Percentiles rank a stretch among this genome's conserved stretches.
These are phyloP conservation scores for Aspergillus neotritici DNA, from an alignment of 2,329 filamentous ascomycete genomes.

Conservation along the genomic window DNA sequence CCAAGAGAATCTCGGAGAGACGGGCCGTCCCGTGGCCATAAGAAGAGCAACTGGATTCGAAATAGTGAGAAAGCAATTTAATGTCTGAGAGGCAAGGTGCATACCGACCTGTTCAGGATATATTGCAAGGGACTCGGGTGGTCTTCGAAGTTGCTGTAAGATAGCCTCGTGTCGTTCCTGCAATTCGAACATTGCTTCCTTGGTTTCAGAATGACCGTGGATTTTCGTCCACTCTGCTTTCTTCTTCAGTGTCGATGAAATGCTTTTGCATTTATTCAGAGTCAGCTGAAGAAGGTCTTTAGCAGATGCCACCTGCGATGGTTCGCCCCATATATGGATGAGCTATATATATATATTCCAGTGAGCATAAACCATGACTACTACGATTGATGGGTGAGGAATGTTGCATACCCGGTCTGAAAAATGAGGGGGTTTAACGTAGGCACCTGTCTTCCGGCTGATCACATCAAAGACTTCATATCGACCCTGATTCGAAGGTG, in stretches of 20 bases:
- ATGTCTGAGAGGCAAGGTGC: not conserved
- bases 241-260: conserved; percentile 12
- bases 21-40: conserved; percentile 44
- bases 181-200: conserved; percentile 20
- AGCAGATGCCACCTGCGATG: conserved; percentile 19
- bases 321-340: conserved; percentile 24
- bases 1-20: conserved; percentile 39
- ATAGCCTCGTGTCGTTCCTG: conserved; percentile 20
- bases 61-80: not conserved
- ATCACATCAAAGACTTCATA: conserved; percentile 25
- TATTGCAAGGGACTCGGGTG: conserved; percentile 15
- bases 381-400: not conserved
- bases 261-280: conserved; percentile 13
- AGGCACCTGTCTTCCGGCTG: conserved; percentile 21
- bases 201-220: conserved; percentile 17
- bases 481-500: conserved; percentile 6
- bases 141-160: conserved; percentile 22
- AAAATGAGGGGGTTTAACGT: conserved; percentile 21
- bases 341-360: conserved; percentile 8
- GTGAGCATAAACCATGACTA: conserved; percentile 1
- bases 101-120: conserved; percentile 24
- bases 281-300: conserved; percentile 15
- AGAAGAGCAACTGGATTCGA: conserved; percentile 31
- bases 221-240: conserved; percentile 22
- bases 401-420: conserved; percentile 17